Evolutionary conservation across 352 stramenopile species (phyloP).

Genomic region (Aphanomyces cochlioides): DNA sequence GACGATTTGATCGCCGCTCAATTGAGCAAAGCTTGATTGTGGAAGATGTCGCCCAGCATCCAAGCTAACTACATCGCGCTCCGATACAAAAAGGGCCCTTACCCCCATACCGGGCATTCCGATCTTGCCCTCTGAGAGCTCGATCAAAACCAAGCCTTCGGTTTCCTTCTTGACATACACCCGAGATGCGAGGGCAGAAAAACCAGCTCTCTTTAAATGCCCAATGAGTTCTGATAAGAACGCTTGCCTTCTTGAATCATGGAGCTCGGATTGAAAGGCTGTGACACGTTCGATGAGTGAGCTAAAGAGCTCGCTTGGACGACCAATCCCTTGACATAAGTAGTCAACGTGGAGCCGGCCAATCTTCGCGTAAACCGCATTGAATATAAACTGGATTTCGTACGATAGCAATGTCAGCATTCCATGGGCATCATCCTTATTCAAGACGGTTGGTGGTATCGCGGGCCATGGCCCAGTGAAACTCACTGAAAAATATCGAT

Average conservation of each 20-base stretch:
- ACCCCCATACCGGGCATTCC: neutral
- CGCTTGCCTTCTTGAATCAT: neutral
- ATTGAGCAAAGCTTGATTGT: conserved; percentile 11
- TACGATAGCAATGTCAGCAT: conserved; percentile 81
- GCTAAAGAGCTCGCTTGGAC: neutral
- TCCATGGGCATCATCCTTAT: conserved; percentile 31
- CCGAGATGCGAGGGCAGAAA: neutral
- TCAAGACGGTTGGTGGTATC: neutral
- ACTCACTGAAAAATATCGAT: conserved; percentile 23
- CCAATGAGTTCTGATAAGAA: neutral
- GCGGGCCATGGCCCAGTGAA: neutral
- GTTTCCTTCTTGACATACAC: conserved; percentile 20
- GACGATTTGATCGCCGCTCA: conserved; percentile 20
- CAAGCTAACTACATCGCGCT: conserved; percentile 28
- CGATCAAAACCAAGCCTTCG: conserved; percentile 20
- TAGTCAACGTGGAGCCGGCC: conserved; percentile 69
- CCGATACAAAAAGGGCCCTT: conserved; percentile 22
- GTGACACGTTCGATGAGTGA: neutral
- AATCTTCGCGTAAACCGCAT: conserved; percentile 58
- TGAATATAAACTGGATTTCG: conserved; percentile 83
- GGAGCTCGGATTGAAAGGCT: neutral
- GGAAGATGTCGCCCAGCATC: conserved; percentile 25
- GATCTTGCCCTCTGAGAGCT: neutral
- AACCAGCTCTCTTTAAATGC: neutral
- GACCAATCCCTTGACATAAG: neutral